phyloP scores from a whole-genome alignment of 768 basidiomycete species.

The Kwoniella pini region DNA sequence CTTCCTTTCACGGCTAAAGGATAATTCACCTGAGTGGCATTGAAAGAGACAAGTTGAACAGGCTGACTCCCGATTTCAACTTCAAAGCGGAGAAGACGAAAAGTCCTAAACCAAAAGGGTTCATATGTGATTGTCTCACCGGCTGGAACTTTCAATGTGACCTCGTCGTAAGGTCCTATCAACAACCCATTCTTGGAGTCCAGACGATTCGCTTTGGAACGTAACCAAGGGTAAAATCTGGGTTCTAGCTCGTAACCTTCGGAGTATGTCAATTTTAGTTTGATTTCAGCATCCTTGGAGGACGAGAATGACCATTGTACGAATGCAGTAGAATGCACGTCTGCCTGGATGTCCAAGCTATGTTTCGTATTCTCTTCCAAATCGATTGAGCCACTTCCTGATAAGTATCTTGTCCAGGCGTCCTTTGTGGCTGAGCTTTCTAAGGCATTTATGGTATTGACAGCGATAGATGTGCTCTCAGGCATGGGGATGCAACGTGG shows the following conservation, averaged over 20 bases:
- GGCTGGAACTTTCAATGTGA: constrained; percentile 13
- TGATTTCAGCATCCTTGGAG: constrained; percentile 7
- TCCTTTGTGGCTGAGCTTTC: not conserved
- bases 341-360: constrained; percentile 22
- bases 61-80: not conserved
- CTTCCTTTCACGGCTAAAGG: constrained; percentile 26
- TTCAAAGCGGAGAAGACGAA: constrained; percentile 15
- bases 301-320: constrained; percentile 12
- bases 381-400: not conserved
- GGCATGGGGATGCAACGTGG: constrained; percentile 15
- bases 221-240: constrained; percentile 9
- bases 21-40: constrained; percentile 32
- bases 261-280: constrained; percentile 26
- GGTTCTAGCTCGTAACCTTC: constrained; percentile 35
- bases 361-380: constrained; percentile 9
- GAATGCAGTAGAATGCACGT: constrained; percentile 36
- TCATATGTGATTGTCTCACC: constrained; percentile 15
- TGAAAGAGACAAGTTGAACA: constrained; percentile 15
- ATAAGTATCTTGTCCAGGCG: constrained; percentile 8
- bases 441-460: constrained; percentile 4
- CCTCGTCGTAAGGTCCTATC: constrained; percentile 16
- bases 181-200: constrained; percentile 13
- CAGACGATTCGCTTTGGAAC: constrained; percentile 18
- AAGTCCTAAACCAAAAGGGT: constrained; percentile 25
- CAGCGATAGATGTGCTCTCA: constrained; percentile 4